A percentile compares a stretch with the other conserved stretches of the same genome.
Evolutionary conservation across 2,329 filamentous ascomycete species (phyloP).

Genomic region (Alternaria metachromatica): DNA sequence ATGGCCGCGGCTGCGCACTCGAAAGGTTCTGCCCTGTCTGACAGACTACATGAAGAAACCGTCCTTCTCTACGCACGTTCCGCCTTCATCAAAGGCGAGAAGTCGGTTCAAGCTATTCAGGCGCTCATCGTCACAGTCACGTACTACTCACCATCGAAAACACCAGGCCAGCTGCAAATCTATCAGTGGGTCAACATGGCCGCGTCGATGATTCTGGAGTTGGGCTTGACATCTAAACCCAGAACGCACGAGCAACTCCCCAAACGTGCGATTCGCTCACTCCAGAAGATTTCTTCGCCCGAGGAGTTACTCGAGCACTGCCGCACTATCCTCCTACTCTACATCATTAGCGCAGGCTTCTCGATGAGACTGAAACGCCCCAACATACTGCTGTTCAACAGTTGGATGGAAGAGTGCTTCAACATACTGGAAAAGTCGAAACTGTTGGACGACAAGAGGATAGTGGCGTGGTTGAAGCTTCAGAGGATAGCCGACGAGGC

Average conservation of each 20-base stretch:
- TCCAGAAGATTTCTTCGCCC: constrained; percentile 44
- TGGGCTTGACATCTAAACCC: constrained; percentile 46
- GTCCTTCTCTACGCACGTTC: constrained; percentile 42
- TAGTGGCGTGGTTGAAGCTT: constrained; percentile 41
- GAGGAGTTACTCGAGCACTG: constrained; percentile 46
- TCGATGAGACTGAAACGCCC: constrained; percentile 44
- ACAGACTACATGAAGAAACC: constrained; percentile 43
- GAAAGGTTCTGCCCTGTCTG: constrained; percentile 40
- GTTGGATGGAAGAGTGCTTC: constrained; percentile 47
- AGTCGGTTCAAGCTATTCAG: constrained; percentile 45
- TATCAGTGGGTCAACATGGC: constrained; percentile 47
- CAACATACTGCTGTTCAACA: constrained; percentile 44
- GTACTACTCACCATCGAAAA: constrained; percentile 44
- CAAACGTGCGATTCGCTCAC: constrained; percentile 38
- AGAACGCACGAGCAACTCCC: constrained; percentile 48
- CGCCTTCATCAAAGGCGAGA: constrained; percentile 47
- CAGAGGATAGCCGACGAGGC: constrained; percentile 48
- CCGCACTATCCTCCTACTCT: constrained; percentile 41
- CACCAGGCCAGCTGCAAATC: constrained; percentile 41
- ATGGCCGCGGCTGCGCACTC: constrained; percentile 47
- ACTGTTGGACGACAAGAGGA: constrained; percentile 36
- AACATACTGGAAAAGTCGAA: constrained; percentile 41
- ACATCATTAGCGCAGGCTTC: constrained; percentile 42
- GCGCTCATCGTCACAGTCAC: constrained; percentile 44
- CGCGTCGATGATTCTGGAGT: constrained; percentile 45